Percentiles rank a stretch among this genome's conserved stretches.
Conservation (phyloP, 2,329 filamentous ascomycete genomes). For the Fusarium torulosum region DNA sequence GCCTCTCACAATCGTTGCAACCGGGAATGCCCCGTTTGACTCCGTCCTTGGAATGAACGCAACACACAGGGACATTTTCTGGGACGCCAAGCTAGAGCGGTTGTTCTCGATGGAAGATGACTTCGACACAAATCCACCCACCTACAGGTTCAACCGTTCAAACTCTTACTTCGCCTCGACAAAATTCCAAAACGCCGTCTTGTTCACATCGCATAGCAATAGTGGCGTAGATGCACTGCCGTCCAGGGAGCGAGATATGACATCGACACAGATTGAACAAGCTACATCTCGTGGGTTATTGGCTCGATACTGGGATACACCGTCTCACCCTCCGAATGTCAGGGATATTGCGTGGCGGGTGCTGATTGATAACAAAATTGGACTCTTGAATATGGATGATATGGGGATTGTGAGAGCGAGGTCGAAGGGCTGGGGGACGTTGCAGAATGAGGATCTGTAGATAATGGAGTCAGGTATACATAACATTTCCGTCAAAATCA, state of each 20-base stretch:
- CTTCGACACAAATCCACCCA: conserved; percentile 5
- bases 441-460: neutral
- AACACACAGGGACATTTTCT: conserved; percentile 24
- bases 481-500: no score
- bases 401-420: conserved; percentile 23
- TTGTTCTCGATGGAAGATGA: conserved; percentile 2
- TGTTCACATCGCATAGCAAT: neutral
- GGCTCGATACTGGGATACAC: conserved; percentile 22
- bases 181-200: conserved; percentile 15
- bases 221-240: neutral
- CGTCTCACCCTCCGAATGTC: conserved; percentile 14
- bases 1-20: conserved; percentile 20
- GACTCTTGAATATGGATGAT: conserved; percentile 23
- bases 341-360: conserved; percentile 25
- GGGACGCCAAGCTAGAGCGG: conserved; percentile 26
- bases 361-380: conserved; percentile 9
- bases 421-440: conserved; percentile 20
- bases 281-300: conserved; percentile 16
- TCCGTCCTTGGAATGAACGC: neutral
- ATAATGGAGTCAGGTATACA: neutral
- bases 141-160: conserved; percentile 11
- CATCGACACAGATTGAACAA: conserved; percentile 16
- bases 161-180: conserved; percentile 30
- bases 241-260: conserved; percentile 5
- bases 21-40: conserved; percentile 14